Evolutionary conservation across 257 asterid species (phyloP).

Genomic region (Jasminum sambac): DNA sequence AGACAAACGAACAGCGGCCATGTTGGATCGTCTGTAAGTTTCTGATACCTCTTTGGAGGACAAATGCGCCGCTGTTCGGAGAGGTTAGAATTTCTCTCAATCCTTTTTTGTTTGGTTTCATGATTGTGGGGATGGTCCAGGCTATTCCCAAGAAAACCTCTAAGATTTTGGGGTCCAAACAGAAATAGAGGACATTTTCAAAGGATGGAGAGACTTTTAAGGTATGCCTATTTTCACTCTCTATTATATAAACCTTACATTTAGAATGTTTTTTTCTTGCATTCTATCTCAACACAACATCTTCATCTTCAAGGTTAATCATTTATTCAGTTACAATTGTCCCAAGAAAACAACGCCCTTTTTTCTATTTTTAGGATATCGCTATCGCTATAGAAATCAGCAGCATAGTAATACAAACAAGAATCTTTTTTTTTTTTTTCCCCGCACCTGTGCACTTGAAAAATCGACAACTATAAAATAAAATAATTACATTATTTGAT

Average conservation of each 20-base stretch:
- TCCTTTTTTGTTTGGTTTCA: conserved; percentile 29
- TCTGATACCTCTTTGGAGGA: conserved; percentile 31
- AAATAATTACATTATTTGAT: too few species aligned
- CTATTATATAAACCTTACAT: neutral
- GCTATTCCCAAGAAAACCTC: conserved; percentile 21
- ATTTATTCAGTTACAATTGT: neutral
- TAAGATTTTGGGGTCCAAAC: conserved; percentile 11
- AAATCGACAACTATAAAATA: too few species aligned
- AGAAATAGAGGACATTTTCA: conserved; percentile 36
- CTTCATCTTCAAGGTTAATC: neutral
- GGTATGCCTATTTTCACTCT: conserved; percentile 11
- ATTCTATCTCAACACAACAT: too few species aligned
- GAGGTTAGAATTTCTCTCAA: conserved; percentile 35
- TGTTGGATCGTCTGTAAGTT: conserved; percentile 9
- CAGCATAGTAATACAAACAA: too few species aligned
- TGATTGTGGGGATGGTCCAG: conserved; percentile 32
- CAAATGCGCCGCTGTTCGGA: conserved; percentile 49
- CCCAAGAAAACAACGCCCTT: neutral
- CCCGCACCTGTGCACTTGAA: too few species aligned
- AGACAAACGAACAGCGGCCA: conserved; percentile 51
- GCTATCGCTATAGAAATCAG: too few species aligned
- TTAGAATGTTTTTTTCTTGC: too few species aligned
- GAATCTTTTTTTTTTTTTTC: too few species aligned
- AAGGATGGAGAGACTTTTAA: conserved; percentile 29
- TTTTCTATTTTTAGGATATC: too few species aligned